Evolutionary conservation across 2,329 filamentous ascomycete species (phyloP).

Genomic region (Colletotrichum eremochloae): DNA sequence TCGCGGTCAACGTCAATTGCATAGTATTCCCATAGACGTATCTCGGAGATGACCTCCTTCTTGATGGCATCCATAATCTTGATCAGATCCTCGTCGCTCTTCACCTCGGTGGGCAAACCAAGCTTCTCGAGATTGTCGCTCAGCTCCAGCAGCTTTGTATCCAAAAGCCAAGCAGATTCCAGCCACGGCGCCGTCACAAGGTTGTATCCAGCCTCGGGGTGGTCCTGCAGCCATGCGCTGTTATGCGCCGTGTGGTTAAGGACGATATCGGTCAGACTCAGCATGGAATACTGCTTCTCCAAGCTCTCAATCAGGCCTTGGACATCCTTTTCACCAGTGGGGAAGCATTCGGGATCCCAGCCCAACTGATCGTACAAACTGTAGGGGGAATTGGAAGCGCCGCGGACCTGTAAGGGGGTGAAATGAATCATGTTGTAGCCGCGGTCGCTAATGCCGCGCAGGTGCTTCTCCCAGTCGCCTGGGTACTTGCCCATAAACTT

Average conservation of each 20-base stretch:
- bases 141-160: constrained; percentile 78
- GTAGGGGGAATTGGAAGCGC: constrained; percentile 94
- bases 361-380: constrained; percentile 93
- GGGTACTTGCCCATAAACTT: constrained; percentile 98
- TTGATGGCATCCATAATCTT: constrained; percentile 89
- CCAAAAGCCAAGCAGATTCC: constrained; percentile 73
- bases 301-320: constrained; percentile 82
- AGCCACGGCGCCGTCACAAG: constrained; percentile 87
- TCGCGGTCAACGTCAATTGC: constrained; percentile 83
- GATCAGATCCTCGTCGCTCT: constrained; percentile 78
- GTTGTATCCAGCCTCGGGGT: constrained; percentile 97
- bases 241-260: constrained; percentile 99
- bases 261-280: constrained; percentile 95
- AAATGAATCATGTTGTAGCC: constrained; percentile 99
- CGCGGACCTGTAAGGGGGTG: constrained; percentile 90
- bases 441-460: constrained; percentile 87
- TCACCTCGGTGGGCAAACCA: constrained; percentile 81
- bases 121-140: constrained; percentile 78
- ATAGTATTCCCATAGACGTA: constrained; percentile 95
- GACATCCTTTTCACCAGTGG: constrained; percentile 86
- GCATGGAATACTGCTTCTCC: constrained; percentile 85
- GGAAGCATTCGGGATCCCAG: constrained; percentile 88
- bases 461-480: constrained; percentile 88
- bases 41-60: constrained; percentile 79
- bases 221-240: constrained; percentile 91